phyloP scores from a whole-genome alignment of 768 basidiomycete genomes.

The Kwoniella mangroviensis region DNA sequence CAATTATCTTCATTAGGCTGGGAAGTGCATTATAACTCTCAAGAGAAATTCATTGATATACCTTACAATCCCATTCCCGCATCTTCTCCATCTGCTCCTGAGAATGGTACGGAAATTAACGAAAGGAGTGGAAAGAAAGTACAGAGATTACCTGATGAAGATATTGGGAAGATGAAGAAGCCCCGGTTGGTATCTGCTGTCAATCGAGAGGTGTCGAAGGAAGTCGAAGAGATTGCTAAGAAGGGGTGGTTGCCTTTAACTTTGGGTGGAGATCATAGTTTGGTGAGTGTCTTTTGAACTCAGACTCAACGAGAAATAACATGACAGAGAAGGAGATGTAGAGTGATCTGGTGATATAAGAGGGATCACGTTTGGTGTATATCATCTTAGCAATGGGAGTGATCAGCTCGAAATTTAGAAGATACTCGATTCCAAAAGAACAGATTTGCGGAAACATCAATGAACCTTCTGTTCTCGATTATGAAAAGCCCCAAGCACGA shows the following conservation, averaged over 20 bases:
- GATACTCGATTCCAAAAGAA: too few relatives aligned
- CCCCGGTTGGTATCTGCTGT: conserved; percentile 85
- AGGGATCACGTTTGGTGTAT: too few relatives aligned
- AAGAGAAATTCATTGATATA: conserved; percentile 73
- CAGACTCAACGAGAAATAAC: neutral
- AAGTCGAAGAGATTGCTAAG: conserved; percentile 74
- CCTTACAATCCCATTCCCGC: conserved; percentile 49
- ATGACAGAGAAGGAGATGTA: too few relatives aligned
- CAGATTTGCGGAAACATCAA: too few relatives aligned
- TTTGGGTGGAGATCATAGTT: conserved; percentile 92
- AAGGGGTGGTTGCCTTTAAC: conserved; percentile 85
- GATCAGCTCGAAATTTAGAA: too few relatives aligned
- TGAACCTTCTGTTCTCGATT: too few relatives aligned
- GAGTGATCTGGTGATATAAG: too few relatives aligned
- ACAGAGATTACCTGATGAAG: conserved; percentile 65
- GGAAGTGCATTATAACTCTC: conserved; percentile 86
- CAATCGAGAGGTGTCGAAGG: conserved; percentile 74
- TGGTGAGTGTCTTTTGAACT: conserved; percentile 64
- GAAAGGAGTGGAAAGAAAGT: conserved; percentile 50
- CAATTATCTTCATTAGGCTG: conserved; percentile 82
- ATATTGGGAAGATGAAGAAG: conserved; percentile 87
- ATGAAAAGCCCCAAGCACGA: too few relatives aligned
- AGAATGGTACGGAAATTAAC: neutral
- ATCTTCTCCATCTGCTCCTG: conserved; percentile 10
- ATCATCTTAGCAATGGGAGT: too few relatives aligned